Evolutionary conservation across 2,329 filamentous ascomycete genomes (phyloP).

Genomic region (Intubia oerlemansii): DNA sequence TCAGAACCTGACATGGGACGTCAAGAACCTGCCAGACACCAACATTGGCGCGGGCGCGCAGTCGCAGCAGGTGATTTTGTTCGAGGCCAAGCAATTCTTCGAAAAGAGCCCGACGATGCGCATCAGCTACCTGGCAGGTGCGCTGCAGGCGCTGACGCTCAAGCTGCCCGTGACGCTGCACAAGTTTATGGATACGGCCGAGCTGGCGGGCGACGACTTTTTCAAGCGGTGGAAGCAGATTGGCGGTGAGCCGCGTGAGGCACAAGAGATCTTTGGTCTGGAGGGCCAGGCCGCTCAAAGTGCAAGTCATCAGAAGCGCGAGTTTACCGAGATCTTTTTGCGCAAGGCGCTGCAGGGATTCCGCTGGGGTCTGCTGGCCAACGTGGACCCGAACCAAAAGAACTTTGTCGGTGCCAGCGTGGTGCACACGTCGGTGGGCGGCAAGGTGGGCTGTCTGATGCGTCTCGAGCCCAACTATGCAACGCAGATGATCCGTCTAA

Average conservation of each 20-base stretch:
- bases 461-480: constrained; percentile 85
- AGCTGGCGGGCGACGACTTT: constrained; percentile 76
- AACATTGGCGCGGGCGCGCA: constrained; percentile 55
- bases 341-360: constrained; percentile 60
- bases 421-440: constrained; percentile 57
- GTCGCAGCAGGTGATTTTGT: constrained; percentile 85
- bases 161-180: constrained; percentile 76
- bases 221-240: constrained; percentile 99
- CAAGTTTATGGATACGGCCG: constrained; percentile 91
- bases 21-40: constrained; percentile 74
- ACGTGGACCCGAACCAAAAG: constrained; percentile 78
- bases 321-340: constrained; percentile 51
- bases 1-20: constrained; percentile 55
- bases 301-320: constrained; percentile 29
- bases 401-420: constrained; percentile 89
- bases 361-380: constrained; percentile 67
- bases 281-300: constrained; percentile 23
- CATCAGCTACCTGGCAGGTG: constrained; percentile 83
- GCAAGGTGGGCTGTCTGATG: constrained; percentile 87
- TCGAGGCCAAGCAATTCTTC: constrained; percentile 69
- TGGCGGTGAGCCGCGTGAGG: constrained; percentile 67
- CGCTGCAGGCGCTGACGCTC: constrained; percentile 76
- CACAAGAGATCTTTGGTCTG: constrained; percentile 67
- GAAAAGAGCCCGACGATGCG: constrained; percentile 73
- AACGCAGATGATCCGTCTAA: constrained; percentile 88